Evolutionary conservation across 305 asterid genomes (phyloP), one percentile per base, ranked within the genome.

Genomic region (Rubia balearica): DNA sequence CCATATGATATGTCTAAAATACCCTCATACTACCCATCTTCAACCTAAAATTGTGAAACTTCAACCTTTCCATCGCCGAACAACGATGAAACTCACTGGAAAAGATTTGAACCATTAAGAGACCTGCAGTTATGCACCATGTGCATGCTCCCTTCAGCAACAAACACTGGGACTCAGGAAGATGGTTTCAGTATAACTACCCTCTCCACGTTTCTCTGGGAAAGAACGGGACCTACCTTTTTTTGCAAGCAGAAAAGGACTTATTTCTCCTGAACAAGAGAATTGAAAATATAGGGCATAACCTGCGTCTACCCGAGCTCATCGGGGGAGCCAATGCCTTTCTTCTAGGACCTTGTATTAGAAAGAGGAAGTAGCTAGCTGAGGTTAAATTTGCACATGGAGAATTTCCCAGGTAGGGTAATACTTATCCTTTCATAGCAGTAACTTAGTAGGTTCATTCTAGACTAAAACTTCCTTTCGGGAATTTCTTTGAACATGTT

Each of bases 331-430:
- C 57, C 36, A 30, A 30, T 30, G 36, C 36, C 3, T 30, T 30
- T 30, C 36, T 30, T 30, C 36, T 94, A 94, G 49, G 91, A 91
- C 72, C 78, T 89, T 30, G 87, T 78, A 21, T 83, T 98, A 14
- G 98, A 91, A 77, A 83, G 89, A 78, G 96, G 99, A 62, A 87
- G 85, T 74, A 88, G 92, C 78, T 94, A 96, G 48, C 85, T 94
- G 48, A 85, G 96, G 74, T 73, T 94, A 83, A 91, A 87, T 81
- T 88, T 97, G 5, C 84, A 79, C 69, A 82, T 94, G 0, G 83
- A 79, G 56, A 91, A 78, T 83, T 88, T 71, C 70, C 98, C 98
- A 2, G 93, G 96, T 65, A 81, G 90, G 80, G 77, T 89, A 22
- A 30, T 30, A 30, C 36, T 30, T 30, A 30, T 30, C 4, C 36